Base-by-base conservation (phyloP, 1,284 basidiomycete genomes). In the Microbotryomycetes sp. region DNA sequence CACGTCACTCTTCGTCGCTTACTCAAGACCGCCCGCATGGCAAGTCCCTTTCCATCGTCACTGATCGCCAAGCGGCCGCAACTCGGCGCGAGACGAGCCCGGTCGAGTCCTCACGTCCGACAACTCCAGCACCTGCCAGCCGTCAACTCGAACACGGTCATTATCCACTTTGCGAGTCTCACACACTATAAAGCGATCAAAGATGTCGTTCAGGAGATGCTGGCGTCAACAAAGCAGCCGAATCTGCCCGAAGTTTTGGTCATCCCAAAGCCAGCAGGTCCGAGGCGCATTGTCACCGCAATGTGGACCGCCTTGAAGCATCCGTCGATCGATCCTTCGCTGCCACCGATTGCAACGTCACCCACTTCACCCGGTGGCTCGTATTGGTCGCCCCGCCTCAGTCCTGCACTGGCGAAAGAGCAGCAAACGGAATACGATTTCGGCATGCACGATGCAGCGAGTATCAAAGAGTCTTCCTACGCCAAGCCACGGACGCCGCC, bases 211-310 rank as follows among this genome's bases (percentile, higher is more conserved):
- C 85, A 91, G 65, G 83, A 82, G 24, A 79, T 86, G 24, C 78
- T 89, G 51, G 75, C 75, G 75, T 49, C 78, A 78, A 23, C 81
- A 78, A 70, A 70, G 5, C 65, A 59, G 71, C 77, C 56, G 59
- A 71, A 64, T 24, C 70, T 82, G 3, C 86, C 91, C 0, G 92
- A 97, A 69, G 83, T 94, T 28, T 88, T 96, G 79, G 89, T 97
- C 66, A 86, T 97, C 28, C 92, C 91, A 4, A 97, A 97, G 76
- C 92, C 92, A 5, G 91, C 89, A 9, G 93, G 93, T 3, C 92
- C 92, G 1, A 83, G 92, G 35, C 83, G 92, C 9, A 85, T 96
- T 68, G 77, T 97, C 62, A 92, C 91, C 5, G 87, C 91, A 11
- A 78, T 97, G 18, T 87, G 92, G 73, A 94, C 89, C 3, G 88